Evolutionary conservation across 257 asterid genomes (phyloP), one percentile per base, ranked within the genome.

Genomic region (Phtheirospermum japonicum): DNA sequence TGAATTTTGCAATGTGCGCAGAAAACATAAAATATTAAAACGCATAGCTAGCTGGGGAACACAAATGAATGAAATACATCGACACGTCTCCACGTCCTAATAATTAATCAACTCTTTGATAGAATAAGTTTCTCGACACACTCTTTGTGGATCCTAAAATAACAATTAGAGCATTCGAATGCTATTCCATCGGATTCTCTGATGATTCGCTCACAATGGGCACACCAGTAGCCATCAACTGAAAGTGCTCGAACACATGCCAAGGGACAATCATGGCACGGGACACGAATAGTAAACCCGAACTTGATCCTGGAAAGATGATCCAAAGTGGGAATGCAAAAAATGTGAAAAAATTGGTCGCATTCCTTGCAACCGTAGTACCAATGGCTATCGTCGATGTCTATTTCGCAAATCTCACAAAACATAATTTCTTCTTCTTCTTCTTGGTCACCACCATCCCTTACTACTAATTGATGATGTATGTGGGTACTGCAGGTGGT

Each of bases 351-450:
- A n/a, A n/a, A n/a, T n/a, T n/a, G n/a, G n/a, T n/a, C n/a, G n/a
- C n/a, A n/a, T n/a, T n/a, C n/a, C n/a, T n/a, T n/a, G n/a, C n/a
- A n/a, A n/a, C n/a, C n/a, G n/a, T n/a, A n/a, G n/a, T n/a, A n/a
- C n/a, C n/a, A n/a, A 12, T 9, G 0, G 1, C 0, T 7, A 17
- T 14, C 0, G 0, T 9, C 9, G 2, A 66, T 28, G 17, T 4
- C 17, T 20, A 40, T 2, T 43, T 66, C 64, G 20, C 64, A 56
- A 7, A 66, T 34, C 64, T 55, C 71, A 17, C 71, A 65, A 32
- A 65, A 40, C 1, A 13, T 2, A n/a, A n/a, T n/a, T 5, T 9
- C 0, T 5, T n/a, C 49, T 10, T 42, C 49, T n/a, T 42, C 48
- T 4, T 46, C 17, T n/a, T n/a, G 3, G 3, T 32, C 36, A 32